phyloP scores from a whole-genome alignment of 371 early-diverging fungal genomes.

The Mortierella sp. region DNA sequence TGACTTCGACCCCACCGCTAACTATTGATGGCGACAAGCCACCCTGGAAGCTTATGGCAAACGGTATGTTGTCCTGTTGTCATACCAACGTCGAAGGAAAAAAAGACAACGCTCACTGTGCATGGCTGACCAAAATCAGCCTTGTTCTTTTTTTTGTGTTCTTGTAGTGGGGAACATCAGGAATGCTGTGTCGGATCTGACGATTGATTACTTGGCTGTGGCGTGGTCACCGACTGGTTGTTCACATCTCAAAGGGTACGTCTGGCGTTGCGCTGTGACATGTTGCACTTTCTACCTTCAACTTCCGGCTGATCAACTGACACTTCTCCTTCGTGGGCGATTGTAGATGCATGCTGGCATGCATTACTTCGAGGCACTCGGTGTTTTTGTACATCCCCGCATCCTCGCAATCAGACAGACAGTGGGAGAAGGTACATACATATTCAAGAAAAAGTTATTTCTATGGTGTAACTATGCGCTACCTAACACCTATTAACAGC shows the following conservation, averaged over 20 bases:
- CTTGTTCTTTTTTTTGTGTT: background rate
- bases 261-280: background rate
- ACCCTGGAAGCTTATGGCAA: slow-evolving; percentile 30
- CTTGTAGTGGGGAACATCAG: slow-evolving; percentile 28
- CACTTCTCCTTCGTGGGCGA: background rate
- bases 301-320: too few relatives aligned
- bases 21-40: slow-evolving; percentile 16
- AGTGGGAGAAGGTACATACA: slow-evolving; percentile 38
- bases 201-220: slow-evolving; percentile 21
- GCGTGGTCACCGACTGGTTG: slow-evolving; percentile 55
- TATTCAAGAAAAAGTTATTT: background rate
- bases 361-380: slow-evolving; percentile 32
- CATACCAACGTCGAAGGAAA: background rate
- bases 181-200: slow-evolving; percentile 14
- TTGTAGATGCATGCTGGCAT: slow-evolving; percentile 47
- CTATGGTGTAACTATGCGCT: background rate
- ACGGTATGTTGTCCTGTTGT: slow-evolving; percentile 12
- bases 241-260: slow-evolving; percentile 36
- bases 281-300: background rate
- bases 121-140: background rate
- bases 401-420: slow-evolving; percentile 24
- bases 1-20: slow-evolving; percentile 28
- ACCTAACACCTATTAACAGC: background rate
- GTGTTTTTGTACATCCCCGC: slow-evolving; percentile 35
- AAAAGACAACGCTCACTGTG: too few relatives aligned